A percentile compares a stretch with the other conserved stretches of the same genome.
phyloP scores from a whole-genome alignment of 371 early-diverging fungal genomes.

The Capniomyces stellatus region DNA sequence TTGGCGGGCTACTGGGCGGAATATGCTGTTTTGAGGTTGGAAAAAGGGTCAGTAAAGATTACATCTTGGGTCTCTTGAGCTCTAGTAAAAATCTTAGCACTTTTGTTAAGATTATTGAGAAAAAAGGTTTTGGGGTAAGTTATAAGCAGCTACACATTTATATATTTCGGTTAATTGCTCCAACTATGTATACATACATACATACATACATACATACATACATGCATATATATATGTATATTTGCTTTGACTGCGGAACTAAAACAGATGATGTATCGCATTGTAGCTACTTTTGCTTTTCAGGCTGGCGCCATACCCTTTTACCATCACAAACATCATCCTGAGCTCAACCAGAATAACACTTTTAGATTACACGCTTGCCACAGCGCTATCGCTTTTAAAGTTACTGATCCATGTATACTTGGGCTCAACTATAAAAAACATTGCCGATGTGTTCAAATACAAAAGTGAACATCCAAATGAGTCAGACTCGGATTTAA shows the following conservation, averaged over 20 bases:
- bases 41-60: conserved; percentile 29
- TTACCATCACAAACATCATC: conserved; percentile 44
- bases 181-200: neutral
- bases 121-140: conserved; percentile 43
- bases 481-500: too few relatives aligned
- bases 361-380: conserved; percentile 30
- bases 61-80: conserved; percentile 31
- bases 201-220: neutral
- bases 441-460: too few relatives aligned
- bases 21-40: conserved; percentile 38
- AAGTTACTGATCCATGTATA: conserved; percentile 51
- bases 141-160: too few relatives aligned
- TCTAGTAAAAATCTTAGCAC: conserved; percentile 33
- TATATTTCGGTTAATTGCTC: conserved; percentile 3
- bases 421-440: conserved; percentile 57
- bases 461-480: too few relatives aligned
- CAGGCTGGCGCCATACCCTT: conserved; percentile 61
- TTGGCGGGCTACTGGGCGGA: conserved; percentile 29
- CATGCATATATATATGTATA: too few relatives aligned
- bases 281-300: conserved; percentile 39
- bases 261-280: neutral
- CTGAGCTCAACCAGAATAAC: conserved; percentile 43
- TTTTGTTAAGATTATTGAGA: conserved; percentile 43
- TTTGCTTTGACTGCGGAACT: neutral
- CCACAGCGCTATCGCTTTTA: conserved; percentile 40